Conservation (phyloP, 352 stramenopile genomes). For the Globisporangium parvum region DNA sequence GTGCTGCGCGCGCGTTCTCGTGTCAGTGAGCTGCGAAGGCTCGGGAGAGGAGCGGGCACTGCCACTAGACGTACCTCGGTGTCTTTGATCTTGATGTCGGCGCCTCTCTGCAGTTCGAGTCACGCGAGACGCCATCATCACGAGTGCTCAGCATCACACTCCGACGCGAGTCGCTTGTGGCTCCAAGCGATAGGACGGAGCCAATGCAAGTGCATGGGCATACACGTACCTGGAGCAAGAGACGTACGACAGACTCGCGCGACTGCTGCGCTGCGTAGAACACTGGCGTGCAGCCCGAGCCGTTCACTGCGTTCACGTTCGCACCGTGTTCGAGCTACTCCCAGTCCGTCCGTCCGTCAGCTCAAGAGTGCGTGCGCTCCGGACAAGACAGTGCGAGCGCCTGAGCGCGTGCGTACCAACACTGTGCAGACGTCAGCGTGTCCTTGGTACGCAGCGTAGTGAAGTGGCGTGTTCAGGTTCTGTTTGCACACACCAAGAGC, state of each 20-base stretch:
- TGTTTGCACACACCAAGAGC: slow-evolving; percentile 8
- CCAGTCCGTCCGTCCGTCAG: neutral
- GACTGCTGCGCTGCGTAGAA: slow-evolving; percentile 72
- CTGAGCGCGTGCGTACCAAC: slow-evolving; percentile 25
- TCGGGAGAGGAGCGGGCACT: neutral
- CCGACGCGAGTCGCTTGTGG: no score
- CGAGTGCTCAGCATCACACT: no score
- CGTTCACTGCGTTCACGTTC: slow-evolving; percentile 53
- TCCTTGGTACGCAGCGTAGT: slow-evolving; percentile 74
- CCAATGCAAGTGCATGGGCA: neutral
- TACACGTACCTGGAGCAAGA: slow-evolving; percentile 42
- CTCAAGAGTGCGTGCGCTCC: neutral
- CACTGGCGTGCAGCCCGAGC: slow-evolving; percentile 48
- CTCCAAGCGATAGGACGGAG: no score
- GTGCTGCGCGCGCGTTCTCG: slow-evolving; percentile 24
- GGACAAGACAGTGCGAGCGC: neutral
- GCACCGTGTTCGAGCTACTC: slow-evolving; percentile 37
- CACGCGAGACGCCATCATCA: neutral
- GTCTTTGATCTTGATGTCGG: slow-evolving; percentile 42
- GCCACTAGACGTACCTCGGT: slow-evolving; percentile 37
- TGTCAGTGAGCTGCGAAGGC: neutral
- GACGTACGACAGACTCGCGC: slow-evolving; percentile 26
- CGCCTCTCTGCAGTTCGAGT: slow-evolving; percentile 29
- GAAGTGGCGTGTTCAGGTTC: slow-evolving; percentile 57
- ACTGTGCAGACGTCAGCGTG: slow-evolving; percentile 28